A percentile compares a stretch with the other conserved stretches of the same genome.
Conservation (phyloP, 495 filamentous ascomycete genomes). For the Parathielavia hyrcaniae region DNA sequence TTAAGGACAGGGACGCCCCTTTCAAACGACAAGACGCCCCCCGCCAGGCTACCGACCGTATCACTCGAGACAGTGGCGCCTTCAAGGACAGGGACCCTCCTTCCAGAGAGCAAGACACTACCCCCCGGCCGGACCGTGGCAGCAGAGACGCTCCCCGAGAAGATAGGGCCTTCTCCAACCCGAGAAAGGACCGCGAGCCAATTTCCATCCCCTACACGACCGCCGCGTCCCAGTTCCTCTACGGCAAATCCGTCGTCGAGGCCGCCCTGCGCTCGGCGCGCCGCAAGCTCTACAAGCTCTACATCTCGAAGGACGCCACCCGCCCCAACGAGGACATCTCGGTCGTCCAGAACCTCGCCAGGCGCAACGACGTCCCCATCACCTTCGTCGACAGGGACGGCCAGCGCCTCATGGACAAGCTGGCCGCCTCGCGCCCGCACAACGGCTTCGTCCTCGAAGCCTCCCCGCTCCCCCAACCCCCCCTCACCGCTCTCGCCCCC, state of each 20-base stretch:
- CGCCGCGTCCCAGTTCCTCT: slow-evolving; percentile 85
- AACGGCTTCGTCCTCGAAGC: slow-evolving; percentile 87
- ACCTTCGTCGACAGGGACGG: slow-evolving; percentile 46
- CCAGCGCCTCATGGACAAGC: slow-evolving; percentile 67
- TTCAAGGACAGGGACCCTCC: neutral
- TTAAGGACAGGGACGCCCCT: neutral
- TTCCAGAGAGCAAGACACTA: neutral
- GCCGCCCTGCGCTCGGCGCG: slow-evolving; percentile 64
- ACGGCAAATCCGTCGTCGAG: slow-evolving; percentile 73
- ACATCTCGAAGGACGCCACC: slow-evolving; percentile 59
- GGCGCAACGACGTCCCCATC: slow-evolving; percentile 46
- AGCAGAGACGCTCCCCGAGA: neutral
- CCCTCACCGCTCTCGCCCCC: slow-evolving; percentile 53
- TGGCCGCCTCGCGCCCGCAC: slow-evolving; percentile 76
- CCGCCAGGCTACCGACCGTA: neutral
- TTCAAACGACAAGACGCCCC: neutral
- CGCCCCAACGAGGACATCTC: slow-evolving; percentile 39
- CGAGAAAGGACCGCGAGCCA: slow-evolving; percentile 28
- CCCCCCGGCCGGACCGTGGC: neutral
- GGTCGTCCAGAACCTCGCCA: slow-evolving; percentile 54
- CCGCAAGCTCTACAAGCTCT: slow-evolving; percentile 77
- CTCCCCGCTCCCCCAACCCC: slow-evolving; percentile 70
- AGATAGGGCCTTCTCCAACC: neutral
- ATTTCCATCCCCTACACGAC: slow-evolving; percentile 71
- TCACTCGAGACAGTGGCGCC: no score